Evolutionary conservation across 306 rosid genomes (phyloP), one percentile per base, ranked within the genome.

Genomic region (Abrus precatorius): DNA sequence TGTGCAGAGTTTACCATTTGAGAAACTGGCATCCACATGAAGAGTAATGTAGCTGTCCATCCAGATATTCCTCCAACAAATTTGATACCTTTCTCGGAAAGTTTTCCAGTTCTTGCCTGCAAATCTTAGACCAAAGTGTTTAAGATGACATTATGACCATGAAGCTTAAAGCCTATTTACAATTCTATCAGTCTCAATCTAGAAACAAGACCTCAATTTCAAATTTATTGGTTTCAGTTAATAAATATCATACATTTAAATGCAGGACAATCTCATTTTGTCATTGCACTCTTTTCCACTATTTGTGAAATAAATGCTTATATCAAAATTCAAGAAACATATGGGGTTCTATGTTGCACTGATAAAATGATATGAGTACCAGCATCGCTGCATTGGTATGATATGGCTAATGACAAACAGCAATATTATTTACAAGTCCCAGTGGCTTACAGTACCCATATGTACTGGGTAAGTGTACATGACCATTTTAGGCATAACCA

Each of bases 21-120:
- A 5, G 99, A 89, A 80, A 95, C 90, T 0, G 99, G 99, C 97
- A 93, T 95, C 99, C 98, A 95, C 99, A 95, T 95, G 87, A 95
- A 95, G 80, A 95, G 99, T 57, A 95, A 83, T 1, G 99, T 95
- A 68, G 99, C 99, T 6, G 96, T 93, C 99, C 98, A 95, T 74
- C 97, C 99, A 54, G 98, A 95, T 80, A 95, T 84, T 66, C 90
- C 92, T 78, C 98, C 97, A 70, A 95, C 98, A 86, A 95, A 88
- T 86, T 88, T 85, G 77, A 77, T 84, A 76, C 97, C 96, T 83
- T 87, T 38, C 82, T 88, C 86, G 29, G 97, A 85, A 82, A 95
- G 94, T 79, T 91, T 95, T 53, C 97, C 98, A 36, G 44, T 81
- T 79, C 97, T 86, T 32, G 92, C 93, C 98, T 95, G 88, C 80